phyloP scores from a whole-genome alignment of 108 stramenopile genomes.

The Skeletonema potamos region DNA sequence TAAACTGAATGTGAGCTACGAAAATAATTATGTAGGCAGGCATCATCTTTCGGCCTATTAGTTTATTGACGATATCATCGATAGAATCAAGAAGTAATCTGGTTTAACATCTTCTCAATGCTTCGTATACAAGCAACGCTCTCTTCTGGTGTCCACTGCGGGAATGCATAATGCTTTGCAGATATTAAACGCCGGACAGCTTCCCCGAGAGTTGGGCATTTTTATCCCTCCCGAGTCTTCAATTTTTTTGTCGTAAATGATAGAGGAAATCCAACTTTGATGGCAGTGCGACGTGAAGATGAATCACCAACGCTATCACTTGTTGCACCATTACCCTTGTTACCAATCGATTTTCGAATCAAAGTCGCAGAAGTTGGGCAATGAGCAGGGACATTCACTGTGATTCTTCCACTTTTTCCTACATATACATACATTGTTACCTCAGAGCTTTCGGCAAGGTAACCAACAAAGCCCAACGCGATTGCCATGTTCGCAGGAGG shows the following conservation, averaged over 20 bases:
- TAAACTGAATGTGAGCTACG: too few relatives aligned
- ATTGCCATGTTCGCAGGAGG: conserved; percentile 13
- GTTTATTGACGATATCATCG: too few relatives aligned
- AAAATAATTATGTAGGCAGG: too few relatives aligned
- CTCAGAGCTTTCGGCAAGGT: conserved; percentile 43
- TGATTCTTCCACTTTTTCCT: conserved; percentile 43
- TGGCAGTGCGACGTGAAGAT: not conserved
- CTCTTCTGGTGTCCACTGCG: conserved; percentile 27
- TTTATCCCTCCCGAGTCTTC: conserved; percentile 35
- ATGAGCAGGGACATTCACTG: conserved; percentile 35
- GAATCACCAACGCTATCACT: not conserved
- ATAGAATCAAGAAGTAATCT: too few relatives aligned
- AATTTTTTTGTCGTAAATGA: conserved; percentile 29
- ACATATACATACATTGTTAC: conserved; percentile 38
- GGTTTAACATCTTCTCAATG: conserved; percentile 12
- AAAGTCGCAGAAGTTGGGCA: conserved; percentile 45
- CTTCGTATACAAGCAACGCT: not conserved
- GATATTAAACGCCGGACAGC: conserved; percentile 43
- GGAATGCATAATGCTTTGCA: conserved; percentile 13
- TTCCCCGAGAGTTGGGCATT: conserved; percentile 48
- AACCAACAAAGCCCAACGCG: conserved; percentile 1
- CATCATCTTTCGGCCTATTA: too few relatives aligned
- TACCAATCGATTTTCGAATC: conserved; percentile 18
- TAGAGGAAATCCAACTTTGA: conserved; percentile 29
- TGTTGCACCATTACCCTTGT: conserved; percentile 24